Conservation (phyloP, 768 basidiomycete genomes). For the Naganishia vaughanmartiniae region DNA sequence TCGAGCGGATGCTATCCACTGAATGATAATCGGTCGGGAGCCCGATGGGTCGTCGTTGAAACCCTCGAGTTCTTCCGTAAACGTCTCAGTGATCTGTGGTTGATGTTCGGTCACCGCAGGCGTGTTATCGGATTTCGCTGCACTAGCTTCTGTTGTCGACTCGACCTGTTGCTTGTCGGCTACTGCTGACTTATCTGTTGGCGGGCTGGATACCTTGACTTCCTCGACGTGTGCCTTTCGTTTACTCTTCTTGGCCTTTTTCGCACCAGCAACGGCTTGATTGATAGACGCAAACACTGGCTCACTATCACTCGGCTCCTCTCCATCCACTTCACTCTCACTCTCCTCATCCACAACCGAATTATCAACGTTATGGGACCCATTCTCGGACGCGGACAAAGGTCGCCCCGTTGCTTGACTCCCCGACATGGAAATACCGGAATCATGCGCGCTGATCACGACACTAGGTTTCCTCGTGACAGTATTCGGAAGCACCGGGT, state of each 20-base stretch:
- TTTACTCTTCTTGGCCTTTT: constrained; percentile 20
- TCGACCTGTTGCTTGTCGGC: not conserved
- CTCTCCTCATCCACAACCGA: not conserved
- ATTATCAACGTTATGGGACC: not conserved
- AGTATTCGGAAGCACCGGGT: constrained; percentile 1
- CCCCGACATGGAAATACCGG: constrained; percentile 7
- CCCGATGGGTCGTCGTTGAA: constrained; percentile 5
- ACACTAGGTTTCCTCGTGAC: constrained; percentile 5
- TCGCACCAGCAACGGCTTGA: not conserved
- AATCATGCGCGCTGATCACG: constrained; percentile 1
- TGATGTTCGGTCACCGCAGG: not conserved
- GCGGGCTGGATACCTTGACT: not conserved
- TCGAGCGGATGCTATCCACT: not conserved
- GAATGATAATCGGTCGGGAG: not conserved
- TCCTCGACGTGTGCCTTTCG: not conserved
- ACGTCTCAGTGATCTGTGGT: not conserved
- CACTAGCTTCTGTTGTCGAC: not conserved
- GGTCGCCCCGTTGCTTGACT: not conserved
- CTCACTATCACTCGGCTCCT: not conserved
- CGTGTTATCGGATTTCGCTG: not conserved
- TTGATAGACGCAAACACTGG: constrained; percentile 18
- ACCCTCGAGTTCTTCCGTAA: not conserved
- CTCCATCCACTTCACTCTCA: not conserved
- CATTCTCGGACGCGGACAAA: not conserved
- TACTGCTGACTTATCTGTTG: not conserved